Evolutionary conservation across 768 basidiomycete species (phyloP).

Genomic region (Termitomyces sp.): DNA sequence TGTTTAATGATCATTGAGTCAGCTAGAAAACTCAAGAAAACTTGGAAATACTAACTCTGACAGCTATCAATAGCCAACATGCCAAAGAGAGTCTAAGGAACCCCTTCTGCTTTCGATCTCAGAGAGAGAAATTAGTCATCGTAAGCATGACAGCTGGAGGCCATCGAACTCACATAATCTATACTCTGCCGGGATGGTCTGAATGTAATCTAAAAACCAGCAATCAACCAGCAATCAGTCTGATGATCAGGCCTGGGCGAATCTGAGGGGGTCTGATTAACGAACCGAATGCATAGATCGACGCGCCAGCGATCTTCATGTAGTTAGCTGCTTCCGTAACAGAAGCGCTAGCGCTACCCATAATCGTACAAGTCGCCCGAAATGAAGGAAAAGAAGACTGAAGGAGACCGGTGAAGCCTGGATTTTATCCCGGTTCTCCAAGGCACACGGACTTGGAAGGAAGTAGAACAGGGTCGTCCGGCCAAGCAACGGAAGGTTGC

Average conservation of each 20-base stretch:
- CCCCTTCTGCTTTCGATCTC: slow-evolving; percentile 19
- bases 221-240: background rate
- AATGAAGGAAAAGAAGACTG: background rate
- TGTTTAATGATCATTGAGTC: background rate
- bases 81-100: slow-evolving; percentile 17
- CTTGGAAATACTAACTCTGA: slow-evolving; percentile 10
- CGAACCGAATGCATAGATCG: slow-evolving; percentile 22
- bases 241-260: background rate
- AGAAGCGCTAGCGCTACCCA: slow-evolving; percentile 3
- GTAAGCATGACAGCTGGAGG: background rate
- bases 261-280: background rate
- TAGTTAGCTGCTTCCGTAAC: slow-evolving; percentile 16
- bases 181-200: slow-evolving; percentile 20
- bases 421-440: background rate
- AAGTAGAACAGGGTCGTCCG: background rate
- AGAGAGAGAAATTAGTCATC: background rate
- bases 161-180: slow-evolving; percentile 14
- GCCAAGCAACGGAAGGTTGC: background rate
- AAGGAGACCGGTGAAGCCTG: background rate
- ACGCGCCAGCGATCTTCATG: slow-evolving; percentile 21
- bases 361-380: slow-evolving; percentile 1
- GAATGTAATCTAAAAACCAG: slow-evolving; percentile 18
- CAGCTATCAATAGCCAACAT: slow-evolving; percentile 20
- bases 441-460: background rate
- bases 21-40: background rate